phyloP scores from a whole-genome alignment of 805 yeast species.

The Candida xyloterini region DNA sequence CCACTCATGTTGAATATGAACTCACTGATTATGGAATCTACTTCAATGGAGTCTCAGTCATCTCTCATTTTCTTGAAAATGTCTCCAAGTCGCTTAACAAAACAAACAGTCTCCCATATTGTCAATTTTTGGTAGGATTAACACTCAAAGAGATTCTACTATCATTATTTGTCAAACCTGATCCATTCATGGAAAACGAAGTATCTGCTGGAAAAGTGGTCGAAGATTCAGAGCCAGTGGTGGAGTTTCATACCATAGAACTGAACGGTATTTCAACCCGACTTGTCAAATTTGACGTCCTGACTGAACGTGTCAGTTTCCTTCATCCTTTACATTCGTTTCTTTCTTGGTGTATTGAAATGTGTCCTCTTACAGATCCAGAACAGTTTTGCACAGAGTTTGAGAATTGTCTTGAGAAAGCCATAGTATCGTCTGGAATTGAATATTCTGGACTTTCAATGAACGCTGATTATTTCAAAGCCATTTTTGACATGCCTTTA shows the following conservation, averaged over 20 bases:
- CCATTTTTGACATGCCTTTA: conserved; percentile 68
- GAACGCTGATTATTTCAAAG: conserved; percentile 24
- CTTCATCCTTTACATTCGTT: conserved; percentile 80
- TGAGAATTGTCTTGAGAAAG: conserved; percentile 13
- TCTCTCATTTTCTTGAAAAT: conserved; percentile 58
- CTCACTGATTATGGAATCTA: conserved; percentile 75
- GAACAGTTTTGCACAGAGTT: conserved; percentile 6
- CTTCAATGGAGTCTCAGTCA: conserved; percentile 65
- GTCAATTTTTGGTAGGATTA: conserved; percentile 9
- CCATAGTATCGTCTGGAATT: conserved; percentile 1
- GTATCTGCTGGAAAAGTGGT: conserved; percentile 6
- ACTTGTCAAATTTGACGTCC: conserved; percentile 42
- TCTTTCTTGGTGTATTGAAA: conserved; percentile 67
- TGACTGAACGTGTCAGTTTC: conserved; percentile 55
- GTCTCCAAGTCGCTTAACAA: conserved; percentile 45
- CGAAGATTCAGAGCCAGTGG: conserved; percentile 26
- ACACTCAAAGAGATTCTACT: conserved; percentile 14
- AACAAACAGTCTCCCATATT: conserved; percentile 7
- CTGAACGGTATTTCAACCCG: conserved; percentile 21
- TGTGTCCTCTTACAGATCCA: conserved; percentile 30
- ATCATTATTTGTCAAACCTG: conserved; percentile 15
- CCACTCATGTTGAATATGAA: conserved; percentile 87
- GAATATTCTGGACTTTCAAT: neutral
- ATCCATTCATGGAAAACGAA: conserved; percentile 6
- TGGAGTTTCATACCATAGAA: conserved; percentile 20